Evolutionary conservation across 495 filamentous ascomycete species (phyloP).

Genomic region (Pseudotulostoma volvatum): DNA sequence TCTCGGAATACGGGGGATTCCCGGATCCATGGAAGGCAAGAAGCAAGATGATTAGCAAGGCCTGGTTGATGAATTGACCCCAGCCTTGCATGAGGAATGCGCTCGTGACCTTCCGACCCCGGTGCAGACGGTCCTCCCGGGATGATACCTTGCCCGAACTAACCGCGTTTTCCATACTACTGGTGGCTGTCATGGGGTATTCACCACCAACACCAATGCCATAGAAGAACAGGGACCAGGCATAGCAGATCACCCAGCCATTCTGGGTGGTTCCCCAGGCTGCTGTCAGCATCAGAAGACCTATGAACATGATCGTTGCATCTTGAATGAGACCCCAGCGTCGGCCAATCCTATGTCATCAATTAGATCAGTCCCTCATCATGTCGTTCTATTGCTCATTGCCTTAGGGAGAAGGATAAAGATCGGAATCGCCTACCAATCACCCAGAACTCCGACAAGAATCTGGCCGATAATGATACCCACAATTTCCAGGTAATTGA

Average conservation of each 20-base stretch:
- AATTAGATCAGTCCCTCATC: too few relatives aligned
- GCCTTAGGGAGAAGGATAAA: not conserved
- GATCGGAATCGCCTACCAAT: conserved; percentile 26
- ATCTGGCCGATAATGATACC: conserved; percentile 84
- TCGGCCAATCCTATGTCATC: conserved; percentile 53
- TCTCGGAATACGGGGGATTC: conserved; percentile 52
- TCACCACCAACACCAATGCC: conserved; percentile 83
- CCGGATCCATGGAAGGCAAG: conserved; percentile 60
- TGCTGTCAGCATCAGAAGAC: conserved; percentile 71
- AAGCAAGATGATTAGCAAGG: conserved; percentile 62
- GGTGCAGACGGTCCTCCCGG: conserved; percentile 77
- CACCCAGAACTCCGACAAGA: conserved; percentile 47
- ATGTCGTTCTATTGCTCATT: too few relatives aligned
- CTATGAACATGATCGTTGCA: conserved; percentile 80
- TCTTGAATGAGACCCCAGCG: conserved; percentile 89
- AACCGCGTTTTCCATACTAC: conserved; percentile 82
- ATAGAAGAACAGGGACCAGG: conserved; percentile 81
- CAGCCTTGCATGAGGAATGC: conserved; percentile 96
- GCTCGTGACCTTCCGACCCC: conserved; percentile 78
- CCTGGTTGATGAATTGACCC: conserved; percentile 88
- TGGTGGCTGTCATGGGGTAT: conserved; percentile 92
- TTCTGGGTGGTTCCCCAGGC: conserved; percentile 71
- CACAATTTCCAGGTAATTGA: conserved; percentile 72
- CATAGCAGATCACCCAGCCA: conserved; percentile 88
- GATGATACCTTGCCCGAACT: conserved; percentile 74